Evolutionary conservation across 192 early-diverging fungal species (phyloP).

Genomic region (Dimargaris verticillata): DNA sequence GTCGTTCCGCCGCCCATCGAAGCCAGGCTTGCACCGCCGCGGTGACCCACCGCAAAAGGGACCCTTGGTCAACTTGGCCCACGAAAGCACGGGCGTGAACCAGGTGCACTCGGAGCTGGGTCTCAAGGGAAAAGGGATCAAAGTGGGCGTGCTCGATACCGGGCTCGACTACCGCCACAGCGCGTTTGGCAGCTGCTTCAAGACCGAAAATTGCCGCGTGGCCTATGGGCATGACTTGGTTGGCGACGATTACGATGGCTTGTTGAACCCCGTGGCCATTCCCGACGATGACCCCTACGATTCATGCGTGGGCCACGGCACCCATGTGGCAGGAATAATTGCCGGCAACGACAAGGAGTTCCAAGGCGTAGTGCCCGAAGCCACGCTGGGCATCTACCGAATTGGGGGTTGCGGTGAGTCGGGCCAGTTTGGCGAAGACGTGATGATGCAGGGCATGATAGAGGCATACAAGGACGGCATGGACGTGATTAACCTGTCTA

Average conservation of each 20-base stretch:
- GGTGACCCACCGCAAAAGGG: not conserved
- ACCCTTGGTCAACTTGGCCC: constrained; percentile 14
- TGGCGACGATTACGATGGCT: constrained; percentile 29
- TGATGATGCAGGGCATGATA: constrained; percentile 6
- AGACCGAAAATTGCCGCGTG: constrained; percentile 33
- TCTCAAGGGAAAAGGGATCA: constrained; percentile 40
- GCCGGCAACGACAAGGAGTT: constrained; percentile 23
- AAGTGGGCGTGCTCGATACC: constrained; percentile 49
- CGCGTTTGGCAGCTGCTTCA: constrained; percentile 48
- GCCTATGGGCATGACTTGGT: constrained; percentile 47
- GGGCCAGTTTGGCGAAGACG: constrained; percentile 1
- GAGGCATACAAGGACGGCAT: constrained; percentile 8
- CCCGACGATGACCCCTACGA: constrained; percentile 33
- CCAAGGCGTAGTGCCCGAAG: constrained; percentile 48
- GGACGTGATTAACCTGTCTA: constrained; percentile 12
- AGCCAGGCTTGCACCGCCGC: not conserved
- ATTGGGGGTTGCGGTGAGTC: constrained; percentile 35
- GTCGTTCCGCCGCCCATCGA: not conserved
- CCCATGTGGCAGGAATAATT: constrained; percentile 47
- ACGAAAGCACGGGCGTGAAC: constrained; percentile 33
- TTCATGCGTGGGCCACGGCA: constrained; percentile 46
- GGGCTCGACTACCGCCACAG: constrained; percentile 52
- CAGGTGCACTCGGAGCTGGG: constrained; percentile 27
- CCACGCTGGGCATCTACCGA: constrained; percentile 46
- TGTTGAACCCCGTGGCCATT: constrained; percentile 11